These are phyloP conservation scores for Lasiodiplodia theobromae DNA, from an alignment of 2,329 filamentous ascomycete species.

Conservation along the genomic window DNA sequence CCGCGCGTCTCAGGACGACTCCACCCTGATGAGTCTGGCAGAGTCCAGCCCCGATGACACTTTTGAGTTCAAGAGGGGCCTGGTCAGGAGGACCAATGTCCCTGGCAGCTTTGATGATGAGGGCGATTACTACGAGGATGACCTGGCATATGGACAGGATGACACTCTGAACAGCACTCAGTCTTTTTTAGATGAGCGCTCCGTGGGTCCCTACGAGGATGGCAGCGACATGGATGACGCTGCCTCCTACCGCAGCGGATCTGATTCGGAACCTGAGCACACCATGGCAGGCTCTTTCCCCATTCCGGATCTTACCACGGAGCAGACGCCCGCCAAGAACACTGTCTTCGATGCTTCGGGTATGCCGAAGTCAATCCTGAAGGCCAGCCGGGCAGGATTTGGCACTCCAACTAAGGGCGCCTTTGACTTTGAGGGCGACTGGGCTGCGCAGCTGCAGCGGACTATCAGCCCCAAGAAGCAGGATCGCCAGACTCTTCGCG, in stretches of 20 bases:
- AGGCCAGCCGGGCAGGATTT: constrained; percentile 47
- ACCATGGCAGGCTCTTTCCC: constrained; percentile 81
- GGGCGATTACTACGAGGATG: constrained; percentile 64
- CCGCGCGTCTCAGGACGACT: constrained; percentile 39
- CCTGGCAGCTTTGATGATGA: constrained; percentile 83
- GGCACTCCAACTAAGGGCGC: constrained; percentile 62
- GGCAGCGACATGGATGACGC: constrained; percentile 68
- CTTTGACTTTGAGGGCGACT: constrained; percentile 75
- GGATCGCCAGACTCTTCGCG: constrained; percentile 76
- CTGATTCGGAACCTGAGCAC: constrained; percentile 74
- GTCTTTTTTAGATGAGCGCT: constrained; percentile 95
- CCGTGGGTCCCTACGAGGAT: constrained; percentile 74
- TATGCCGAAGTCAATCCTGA: constrained; percentile 58
- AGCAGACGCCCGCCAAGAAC: constrained; percentile 62
- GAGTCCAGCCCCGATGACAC: constrained; percentile 61
- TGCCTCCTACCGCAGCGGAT: constrained; percentile 68
- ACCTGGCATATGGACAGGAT: constrained; percentile 44
- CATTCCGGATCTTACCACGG: constrained; percentile 76
- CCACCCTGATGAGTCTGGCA: constrained; percentile 46
- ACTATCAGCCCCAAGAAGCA: constrained; percentile 95
- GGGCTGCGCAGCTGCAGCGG: constrained; percentile 91
- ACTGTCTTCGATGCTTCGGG: constrained; percentile 40
- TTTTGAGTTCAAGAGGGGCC: constrained; percentile 62
- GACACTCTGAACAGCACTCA: constrained; percentile 49
- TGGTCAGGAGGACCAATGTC: constrained; percentile 57